These are phyloP conservation scores for Ascodesmis nigricans DNA, from an alignment of 495 filamentous ascomycete genomes.

Conservation along the genomic window DNA sequence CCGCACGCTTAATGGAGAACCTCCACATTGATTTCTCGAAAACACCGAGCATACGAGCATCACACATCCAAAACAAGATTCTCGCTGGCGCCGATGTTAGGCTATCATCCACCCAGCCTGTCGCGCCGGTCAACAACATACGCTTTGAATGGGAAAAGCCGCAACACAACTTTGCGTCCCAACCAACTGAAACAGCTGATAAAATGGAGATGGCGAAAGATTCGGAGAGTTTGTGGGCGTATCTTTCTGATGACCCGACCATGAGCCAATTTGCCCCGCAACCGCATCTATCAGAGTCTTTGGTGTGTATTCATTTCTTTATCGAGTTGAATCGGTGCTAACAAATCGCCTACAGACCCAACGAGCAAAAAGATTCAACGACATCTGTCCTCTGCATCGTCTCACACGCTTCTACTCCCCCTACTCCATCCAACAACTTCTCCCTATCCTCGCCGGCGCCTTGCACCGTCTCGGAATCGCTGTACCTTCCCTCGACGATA, in stretches of 20 bases:
- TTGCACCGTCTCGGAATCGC: conserved; percentile 66
- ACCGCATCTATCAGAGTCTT: conserved; percentile 53
- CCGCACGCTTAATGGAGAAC: conserved; percentile 77
- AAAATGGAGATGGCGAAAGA: no score
- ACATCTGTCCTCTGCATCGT: conserved; percentile 51
- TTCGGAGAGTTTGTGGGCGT: conserved; percentile 18
- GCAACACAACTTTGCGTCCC: conserved; percentile 27
- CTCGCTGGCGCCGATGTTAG: no score
- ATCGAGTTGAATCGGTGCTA: background rate
- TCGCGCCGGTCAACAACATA: conserved; percentile 28
- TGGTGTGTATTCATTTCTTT: conserved; percentile 16
- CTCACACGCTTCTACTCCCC: conserved; percentile 83
- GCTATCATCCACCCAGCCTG: conserved; percentile 59
- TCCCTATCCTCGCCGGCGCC: conserved; percentile 57
- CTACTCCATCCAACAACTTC: conserved; percentile 51
- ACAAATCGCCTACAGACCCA: conserved; percentile 38
- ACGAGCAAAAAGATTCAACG: conserved; percentile 62
- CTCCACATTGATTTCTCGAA: conserved; percentile 74
- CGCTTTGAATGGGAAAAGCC: conserved; percentile 32
- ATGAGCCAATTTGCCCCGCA: conserved; percentile 78
- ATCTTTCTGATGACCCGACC: conserved; percentile 66
- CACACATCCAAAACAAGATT: no score
- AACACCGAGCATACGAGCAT: no score
- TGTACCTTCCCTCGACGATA: conserved; percentile 30
- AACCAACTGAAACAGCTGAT: conserved; percentile 23